These are phyloP conservation scores for Syzygium aqueum DNA, from an alignment of 345 rosid genomes.

Conservation along the genomic window DNA sequence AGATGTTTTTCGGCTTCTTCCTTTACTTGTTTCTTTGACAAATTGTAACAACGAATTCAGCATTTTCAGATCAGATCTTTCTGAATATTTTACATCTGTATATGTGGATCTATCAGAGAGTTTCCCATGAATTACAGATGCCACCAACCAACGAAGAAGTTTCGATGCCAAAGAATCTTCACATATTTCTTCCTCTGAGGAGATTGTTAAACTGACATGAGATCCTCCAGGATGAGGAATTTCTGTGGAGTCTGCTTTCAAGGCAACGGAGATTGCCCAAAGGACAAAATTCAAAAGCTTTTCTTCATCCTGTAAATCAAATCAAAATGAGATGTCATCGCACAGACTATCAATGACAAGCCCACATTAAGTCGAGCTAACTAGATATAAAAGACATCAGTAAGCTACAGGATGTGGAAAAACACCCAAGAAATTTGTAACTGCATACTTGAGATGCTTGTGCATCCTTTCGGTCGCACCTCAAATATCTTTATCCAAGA, in stretches of 20 bases:
- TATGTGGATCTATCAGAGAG: constrained; percentile 19
- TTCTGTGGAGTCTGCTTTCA: constrained; percentile 15
- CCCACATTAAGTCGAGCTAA: neutral
- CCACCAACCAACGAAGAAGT: constrained; percentile 81
- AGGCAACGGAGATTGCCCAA: neutral
- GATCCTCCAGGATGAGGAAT: constrained; percentile 11
- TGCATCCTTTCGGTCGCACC: neutral
- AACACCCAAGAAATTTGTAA: neutral
- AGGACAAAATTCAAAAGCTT: neutral
- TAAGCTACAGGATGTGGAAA: neutral
- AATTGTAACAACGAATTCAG: constrained; percentile 30
- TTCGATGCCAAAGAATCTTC: constrained; percentile 58
- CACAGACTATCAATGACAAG: neutral
- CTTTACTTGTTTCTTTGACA: constrained; percentile 14
- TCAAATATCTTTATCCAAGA: neutral
- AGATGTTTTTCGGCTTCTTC: constrained; percentile 9
- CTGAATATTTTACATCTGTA: neutral
- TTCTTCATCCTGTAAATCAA: neutral
- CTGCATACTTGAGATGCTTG: neutral
- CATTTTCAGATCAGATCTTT: constrained; percentile 1
- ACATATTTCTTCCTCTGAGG: constrained; percentile 19
- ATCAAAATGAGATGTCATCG: neutral
- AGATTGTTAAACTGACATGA: constrained; percentile 2
- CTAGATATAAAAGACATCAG: neutral
- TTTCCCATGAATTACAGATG: constrained; percentile 61